Base-by-base conservation (phyloP, 1,284 basidiomycete species). In the Pseudozyma sp. region DNA sequence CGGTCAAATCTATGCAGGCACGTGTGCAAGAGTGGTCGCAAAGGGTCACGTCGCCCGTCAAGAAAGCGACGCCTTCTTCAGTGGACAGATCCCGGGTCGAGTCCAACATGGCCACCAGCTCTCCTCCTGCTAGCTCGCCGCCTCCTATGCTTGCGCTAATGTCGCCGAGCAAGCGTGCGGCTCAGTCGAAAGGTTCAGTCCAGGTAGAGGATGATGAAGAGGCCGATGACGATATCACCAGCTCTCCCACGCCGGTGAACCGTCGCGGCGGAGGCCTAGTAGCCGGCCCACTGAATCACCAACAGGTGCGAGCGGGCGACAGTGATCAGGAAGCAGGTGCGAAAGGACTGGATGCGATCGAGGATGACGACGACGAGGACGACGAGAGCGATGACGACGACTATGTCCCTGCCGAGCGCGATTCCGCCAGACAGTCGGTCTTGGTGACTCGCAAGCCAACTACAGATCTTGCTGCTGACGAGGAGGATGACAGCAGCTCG, bases 321-420 rank as follows among this genome's bases (percentile, higher is more conserved):
- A 76, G 68, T 49, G 75, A 77, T 19, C 54, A 69, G 24, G 67
- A 69, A 34, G 39, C 47, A 5, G 43, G 33, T 14, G 55, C 39
- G 33, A 49, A 59, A 16, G 66, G 46, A n/a, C 37, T 50, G 2
- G 55, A 39, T 14, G 43, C 16, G 5, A 19, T 64, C 11, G 58
- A 59, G 13, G 40, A 42, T 44, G 43, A 44, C 9, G 66, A 68
- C 17, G 57, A 58, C 8, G 64, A 70, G 29, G 69, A 72, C 37
- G 68, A 74, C 43, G 67, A 74, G 49, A 69, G 63, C 42, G 66
- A 68, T 19, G 71, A 68, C 17, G 69, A 76, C 19, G 68, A 76
- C 43, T 67, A 73, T 17, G 45, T 75, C 5, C 63, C 73, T 37
- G 55, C 64, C 9, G 56, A 58, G 8, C 46, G 33, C 8, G 47